phyloP scores from a whole-genome alignment of 2,329 filamentous ascomycete genomes.

The Lachnellula cervina region DNA sequence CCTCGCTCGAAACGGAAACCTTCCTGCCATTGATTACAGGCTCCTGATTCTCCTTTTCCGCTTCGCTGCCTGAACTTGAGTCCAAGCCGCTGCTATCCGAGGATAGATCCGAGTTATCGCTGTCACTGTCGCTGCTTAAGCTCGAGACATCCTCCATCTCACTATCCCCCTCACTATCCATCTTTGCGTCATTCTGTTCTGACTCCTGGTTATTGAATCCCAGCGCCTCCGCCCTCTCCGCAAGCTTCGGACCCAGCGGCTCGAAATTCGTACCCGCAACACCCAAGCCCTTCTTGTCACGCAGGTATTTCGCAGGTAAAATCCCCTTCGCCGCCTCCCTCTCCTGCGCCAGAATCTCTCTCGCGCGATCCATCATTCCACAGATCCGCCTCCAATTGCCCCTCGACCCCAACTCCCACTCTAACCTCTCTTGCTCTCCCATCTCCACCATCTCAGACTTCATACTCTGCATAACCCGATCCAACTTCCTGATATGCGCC shows the following conservation, averaged over 20 bases:
- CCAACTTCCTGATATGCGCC: constrained; percentile 20
- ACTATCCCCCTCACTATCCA: constrained; percentile 12
- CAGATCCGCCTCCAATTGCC: constrained; percentile 25
- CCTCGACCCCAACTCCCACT: constrained; percentile 22
- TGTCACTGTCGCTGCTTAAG: neutral
- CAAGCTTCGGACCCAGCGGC: constrained; percentile 14
- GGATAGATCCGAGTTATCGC: neutral
- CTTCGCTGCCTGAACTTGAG: constrained; percentile 1
- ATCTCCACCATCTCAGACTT: constrained; percentile 13
- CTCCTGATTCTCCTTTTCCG: neutral
- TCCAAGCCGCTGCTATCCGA: neutral
- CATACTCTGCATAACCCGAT: constrained; percentile 20
- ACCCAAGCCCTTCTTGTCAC: constrained; percentile 22
- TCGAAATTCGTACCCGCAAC: constrained; percentile 17
- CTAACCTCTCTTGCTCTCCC: constrained; percentile 16
- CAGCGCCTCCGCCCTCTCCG: constrained; percentile 12
- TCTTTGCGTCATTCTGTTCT: constrained; percentile 1
- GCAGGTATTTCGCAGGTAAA: constrained; percentile 5
- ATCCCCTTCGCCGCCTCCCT: constrained; percentile 19
- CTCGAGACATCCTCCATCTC: constrained; percentile 13
- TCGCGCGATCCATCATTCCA: constrained; percentile 21
- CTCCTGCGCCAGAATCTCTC: constrained; percentile 16
- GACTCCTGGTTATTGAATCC: neutral
- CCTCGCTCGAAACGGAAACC: neutral
- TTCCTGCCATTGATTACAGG: constrained; percentile 4